Percentiles rank a stretch among this genome's conserved stretches.
These are phyloP conservation scores for Gossypium gossypioides DNA, from an alignment of 441 rosid species.

Conservation along the genomic window DNA sequence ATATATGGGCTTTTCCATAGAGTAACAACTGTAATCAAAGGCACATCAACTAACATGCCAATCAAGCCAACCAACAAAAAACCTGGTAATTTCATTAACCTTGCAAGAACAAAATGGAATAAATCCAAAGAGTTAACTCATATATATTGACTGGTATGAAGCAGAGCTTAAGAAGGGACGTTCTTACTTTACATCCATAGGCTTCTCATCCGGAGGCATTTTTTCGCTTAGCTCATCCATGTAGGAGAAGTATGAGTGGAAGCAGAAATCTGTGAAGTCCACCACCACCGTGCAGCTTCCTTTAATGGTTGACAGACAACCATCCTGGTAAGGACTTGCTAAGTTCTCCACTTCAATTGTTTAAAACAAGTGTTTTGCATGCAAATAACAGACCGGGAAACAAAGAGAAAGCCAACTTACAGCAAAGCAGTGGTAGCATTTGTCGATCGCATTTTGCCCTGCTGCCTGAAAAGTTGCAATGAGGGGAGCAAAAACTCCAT, in stretches of 20 bases:
- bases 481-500: constrained; percentile 64
- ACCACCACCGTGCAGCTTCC: constrained; percentile 62
- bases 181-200: constrained; percentile 49
- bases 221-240: constrained; percentile 73
- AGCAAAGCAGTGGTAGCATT: constrained; percentile 62
- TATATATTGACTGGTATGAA: background rate
- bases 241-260: constrained; percentile 79
- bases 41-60: constrained; percentile 53
- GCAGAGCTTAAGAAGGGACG: background rate
- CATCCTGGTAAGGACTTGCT: constrained; percentile 36
- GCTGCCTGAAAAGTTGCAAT: constrained; percentile 68
- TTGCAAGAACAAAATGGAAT: constrained; percentile 18
- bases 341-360: background rate
- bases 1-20: constrained; percentile 76
- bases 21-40: constrained; percentile 52
- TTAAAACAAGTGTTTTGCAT: background rate
- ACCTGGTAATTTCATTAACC: constrained; percentile 55
- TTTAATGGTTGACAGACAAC: constrained; percentile 47
- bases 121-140: background rate
- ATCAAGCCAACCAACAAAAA: constrained; percentile 50
- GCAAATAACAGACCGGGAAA: background rate
- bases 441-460: constrained; percentile 47
- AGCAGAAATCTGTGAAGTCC: constrained; percentile 74
- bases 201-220: constrained; percentile 39
- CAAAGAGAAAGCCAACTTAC: constrained; percentile 26